Evolutionary conservation across 2,329 filamentous ascomycete genomes (phyloP), one percentile per base, ranked within the genome.

Genomic region (Xylaria sp.): DNA sequence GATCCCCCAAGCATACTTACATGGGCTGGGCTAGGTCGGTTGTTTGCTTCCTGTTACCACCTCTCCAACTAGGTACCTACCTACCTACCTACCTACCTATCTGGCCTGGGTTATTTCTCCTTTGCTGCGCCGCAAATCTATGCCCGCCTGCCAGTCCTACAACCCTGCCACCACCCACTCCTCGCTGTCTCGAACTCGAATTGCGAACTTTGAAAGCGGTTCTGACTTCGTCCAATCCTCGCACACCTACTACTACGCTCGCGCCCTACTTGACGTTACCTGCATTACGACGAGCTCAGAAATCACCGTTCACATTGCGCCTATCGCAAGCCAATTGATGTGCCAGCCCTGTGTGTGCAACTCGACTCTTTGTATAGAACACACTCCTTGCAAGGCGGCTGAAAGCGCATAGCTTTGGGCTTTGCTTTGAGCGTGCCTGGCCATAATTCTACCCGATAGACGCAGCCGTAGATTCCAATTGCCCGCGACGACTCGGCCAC

Each of bases 321-420:
- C 28, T 9, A 17, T 25, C 43, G 21, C 45, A 28, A 61, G 55
- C 35, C 62, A 68, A 68, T 69, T 68, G 67, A 53, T 33, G 53
- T 55, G 46, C 52, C 38, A 40, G 33, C 28, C 45, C 38, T 59
- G 35, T 61, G 35, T 61, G 43, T 56, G 21, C 63, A 54, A 58
- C 53, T 59, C 55, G 17, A 28, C 40, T 52, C 65, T 67, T 69
- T 66, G 67, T 65, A 52, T 45, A 59, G 31, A 61, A 38, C 33
- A 38, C 33, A 19, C 42, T 51, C 62, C 49, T 57, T 63, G 60
- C 42, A 50, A 57, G 25, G 33, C 17, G 50, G 45, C 55, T 64
- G 46, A 69, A 67, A 57, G 54, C 59, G 43, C 40, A 25, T 35
- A 51, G 50, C 54, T 42, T 43, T 50, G 38, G 43, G 45, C 23